Evolutionary conservation across 352 stramenopile genomes (phyloP), one percentile per base, ranked within the genome.

Genomic region (Plasmopara viticola): DNA sequence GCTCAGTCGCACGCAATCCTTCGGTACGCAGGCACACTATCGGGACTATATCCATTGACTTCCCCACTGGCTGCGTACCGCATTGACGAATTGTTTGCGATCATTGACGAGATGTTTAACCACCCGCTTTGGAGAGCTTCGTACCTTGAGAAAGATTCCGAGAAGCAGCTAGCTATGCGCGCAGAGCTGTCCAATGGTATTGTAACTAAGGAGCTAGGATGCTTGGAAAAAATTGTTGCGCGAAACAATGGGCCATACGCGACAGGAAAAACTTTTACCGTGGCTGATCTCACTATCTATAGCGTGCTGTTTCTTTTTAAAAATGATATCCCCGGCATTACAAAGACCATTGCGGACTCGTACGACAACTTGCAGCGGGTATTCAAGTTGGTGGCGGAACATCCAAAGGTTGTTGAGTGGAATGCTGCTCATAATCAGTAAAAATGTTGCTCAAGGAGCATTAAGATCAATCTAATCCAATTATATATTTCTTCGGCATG

Each of bases 11-110:
- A 70, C 30, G 66, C 72, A 1, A 74, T 91, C 38, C 58, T 90
- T 31, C 72, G 81, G 17, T 90, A 86, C 40, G 74, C 69, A 14
- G 81, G 84, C 4, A 83, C 72, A 1, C 61, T 86, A 10, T 66
- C 58, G 12, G 64, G 64, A 9, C 53, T 86, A 39, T 82, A 87
- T 48, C 74, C 72, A 8, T 54, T 62, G 8, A 68, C 66, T 9
- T 48, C 78, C 6, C 42, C 59, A 13, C 9, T 78, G 7, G 57
- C 51, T 5, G 72, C 72, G 14, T 53, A 62, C 9, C 60, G 55
- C 8, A 60, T 83, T 6, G 74, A 85, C 31, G 70, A 79, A 34
- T 35, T 84, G 5, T 54, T 74, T 13, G 18, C 37, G n/a, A 41
- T 70, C 33, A 31, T 76, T 3, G 71, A 78, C 39, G 68, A 81